Base-by-base conservation (phyloP, 257 asterid genomes). In the Verbena officinalis region DNA sequence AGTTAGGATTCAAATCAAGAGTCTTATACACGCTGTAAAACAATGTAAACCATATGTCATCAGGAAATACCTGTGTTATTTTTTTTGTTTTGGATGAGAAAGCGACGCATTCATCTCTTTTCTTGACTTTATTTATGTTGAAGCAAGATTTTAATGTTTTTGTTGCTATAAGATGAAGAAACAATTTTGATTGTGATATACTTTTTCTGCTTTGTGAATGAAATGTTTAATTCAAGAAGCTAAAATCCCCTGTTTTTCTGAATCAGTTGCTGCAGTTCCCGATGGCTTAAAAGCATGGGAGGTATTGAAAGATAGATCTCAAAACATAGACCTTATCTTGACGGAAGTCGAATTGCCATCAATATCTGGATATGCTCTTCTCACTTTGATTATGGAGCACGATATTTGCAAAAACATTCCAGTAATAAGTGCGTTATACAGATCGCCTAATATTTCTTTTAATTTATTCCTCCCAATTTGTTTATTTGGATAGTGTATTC, bases 201-300 rank as follows among this genome's bases (percentile, higher is more conserved):
- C 52, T 19, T 44, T 13, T 54, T 44, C 34, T 62, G 43, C 36
- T 54, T n/a, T 19, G 24, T 31, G 19, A 30, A 42, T 31, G 55
- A 21, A 7, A 0, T 0, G 1, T 0, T 43, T 40, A 38, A 2
- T 8, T 50, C 12, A 24, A 27, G 44, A 15, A 38, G 16, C 30
- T 20, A 24, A 59, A 42, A 13, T 0, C 50, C 51, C 23, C 21
- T 33, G 11, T 14, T 67, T 59, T 38, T 9, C 19, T 22, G 33
- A 65, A 53, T 57, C 86, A 90, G 97, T 90, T 74, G 86, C 85
- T 71, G 93, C 88, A 38, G 95, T 84, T 77, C 39, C 90, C 10
- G 95, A 90, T 75, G 97, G 96, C 54, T 74, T 90, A 39, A 81
- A 88, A 77, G 97, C 97, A 46, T 90, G 96, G 96, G 96, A 90